Conservation (phyloP, 78 protist species). For the Pelomyxa schiedti region DNA sequence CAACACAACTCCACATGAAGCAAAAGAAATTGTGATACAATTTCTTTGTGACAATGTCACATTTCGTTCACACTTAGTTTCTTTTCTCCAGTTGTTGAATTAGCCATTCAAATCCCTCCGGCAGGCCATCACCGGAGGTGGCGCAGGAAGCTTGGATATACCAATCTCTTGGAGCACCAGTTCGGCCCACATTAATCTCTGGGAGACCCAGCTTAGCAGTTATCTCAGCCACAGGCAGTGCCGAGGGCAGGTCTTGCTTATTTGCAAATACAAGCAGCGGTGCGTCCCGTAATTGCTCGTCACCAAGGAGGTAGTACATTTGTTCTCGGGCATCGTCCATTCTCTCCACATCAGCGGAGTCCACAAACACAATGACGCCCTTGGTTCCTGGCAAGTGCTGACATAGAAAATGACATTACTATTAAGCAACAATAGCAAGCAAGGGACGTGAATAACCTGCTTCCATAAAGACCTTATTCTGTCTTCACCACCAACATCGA, state of each 20-base stretch:
- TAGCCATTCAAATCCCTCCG: background rate
- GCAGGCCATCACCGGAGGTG: background rate
- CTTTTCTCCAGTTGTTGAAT: background rate
- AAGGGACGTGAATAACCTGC: no score
- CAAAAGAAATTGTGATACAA: no score
- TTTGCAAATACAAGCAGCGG: slow-evolving; percentile 3
- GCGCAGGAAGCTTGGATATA: background rate
- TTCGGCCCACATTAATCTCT: slow-evolving; percentile 5
- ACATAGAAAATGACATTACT: no score
- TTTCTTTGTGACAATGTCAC: no score
- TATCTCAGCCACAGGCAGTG: background rate
- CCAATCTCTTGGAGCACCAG: background rate
- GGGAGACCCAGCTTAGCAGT: background rate
- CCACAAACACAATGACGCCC: background rate
- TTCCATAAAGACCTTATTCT: no score
- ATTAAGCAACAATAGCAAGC: no score
- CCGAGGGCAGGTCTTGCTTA: background rate
- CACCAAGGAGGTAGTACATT: background rate
- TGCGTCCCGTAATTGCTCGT: background rate
- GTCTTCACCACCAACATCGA: no score
- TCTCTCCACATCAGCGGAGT: background rate
- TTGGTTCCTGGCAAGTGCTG: slow-evolving; percentile 32
- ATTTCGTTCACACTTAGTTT: no score
- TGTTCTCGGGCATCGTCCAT: background rate
- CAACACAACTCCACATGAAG: no score